phyloP scores from a whole-genome alignment of 2,329 filamentous ascomycete species.

The Cryphonectria radicalis region DNA sequence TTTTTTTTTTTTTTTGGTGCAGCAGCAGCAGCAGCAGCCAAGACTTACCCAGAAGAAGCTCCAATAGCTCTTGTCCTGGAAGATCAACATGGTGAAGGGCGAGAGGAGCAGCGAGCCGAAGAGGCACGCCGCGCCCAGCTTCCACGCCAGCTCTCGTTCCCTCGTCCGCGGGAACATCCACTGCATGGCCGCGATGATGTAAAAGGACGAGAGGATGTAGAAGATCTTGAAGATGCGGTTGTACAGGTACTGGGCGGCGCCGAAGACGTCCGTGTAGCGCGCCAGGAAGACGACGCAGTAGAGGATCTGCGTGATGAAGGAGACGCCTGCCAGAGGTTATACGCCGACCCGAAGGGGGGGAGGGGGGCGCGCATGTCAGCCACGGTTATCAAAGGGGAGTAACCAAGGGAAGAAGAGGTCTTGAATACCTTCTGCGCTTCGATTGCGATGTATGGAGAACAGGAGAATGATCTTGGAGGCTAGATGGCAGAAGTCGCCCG shows the following conservation, averaged over 20 bases:
- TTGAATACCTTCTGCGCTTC: conserved; percentile 74
- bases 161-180: conserved; percentile 84
- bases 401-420: conserved; percentile 11
- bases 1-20: conserved; percentile 24
- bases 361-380: conserved; percentile 26
- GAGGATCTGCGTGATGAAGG: conserved; percentile 86
- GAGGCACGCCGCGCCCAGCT: conserved; percentile 74
- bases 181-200: conserved; percentile 88
- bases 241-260: conserved; percentile 57
- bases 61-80: conserved; percentile 55
- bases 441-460: conserved; percentile 86
- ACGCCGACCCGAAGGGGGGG: not conserved
- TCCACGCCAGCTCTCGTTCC: conserved; percentile 93
- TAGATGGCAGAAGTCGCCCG: conserved; percentile 84
- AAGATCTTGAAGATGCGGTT: conserved; percentile 87
- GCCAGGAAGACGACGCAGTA: conserved; percentile 86
- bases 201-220: conserved; percentile 82
- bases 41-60: conserved; percentile 54
- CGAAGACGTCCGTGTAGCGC: conserved; percentile 84
- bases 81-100: conserved; percentile 74
- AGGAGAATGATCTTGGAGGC: conserved; percentile 89
- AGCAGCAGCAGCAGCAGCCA: not conserved
- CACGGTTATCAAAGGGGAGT: not conserved
- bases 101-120: conserved; percentile 68
- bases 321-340: conserved; percentile 67